phyloP scores from a whole-genome alignment of 148 eudicot species.

The Vaccinium darrowii region DNA sequence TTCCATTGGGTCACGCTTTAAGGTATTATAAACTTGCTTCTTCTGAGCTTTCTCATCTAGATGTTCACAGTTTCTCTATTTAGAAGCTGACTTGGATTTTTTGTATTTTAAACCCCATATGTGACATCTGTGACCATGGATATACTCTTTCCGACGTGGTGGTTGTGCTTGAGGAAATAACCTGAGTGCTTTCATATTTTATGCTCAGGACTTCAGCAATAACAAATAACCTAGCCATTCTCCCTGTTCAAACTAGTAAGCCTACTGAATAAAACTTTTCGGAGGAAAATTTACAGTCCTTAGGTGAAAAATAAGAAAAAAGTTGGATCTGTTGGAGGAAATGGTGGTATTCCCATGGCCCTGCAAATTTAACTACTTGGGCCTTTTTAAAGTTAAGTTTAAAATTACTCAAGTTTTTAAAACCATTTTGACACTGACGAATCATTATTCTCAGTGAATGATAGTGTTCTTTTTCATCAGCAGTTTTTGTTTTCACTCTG shows the following conservation, averaged over 20 bases:
- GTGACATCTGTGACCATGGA: background rate
- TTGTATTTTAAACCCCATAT: slow-evolving; percentile 3
- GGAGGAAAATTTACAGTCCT: background rate
- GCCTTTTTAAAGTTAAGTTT: background rate
- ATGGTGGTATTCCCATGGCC: background rate
- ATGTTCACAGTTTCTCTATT: background rate
- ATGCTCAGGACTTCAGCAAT: background rate
- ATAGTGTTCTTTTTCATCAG: background rate
- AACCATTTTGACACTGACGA: background rate
- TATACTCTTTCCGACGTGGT: background rate
- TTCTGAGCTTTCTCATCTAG: background rate
- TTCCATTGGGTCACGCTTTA: slow-evolving; percentile 97
- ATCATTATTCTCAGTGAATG: background rate
- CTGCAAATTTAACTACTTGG: background rate
- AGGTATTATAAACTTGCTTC: slow-evolving; percentile 44
- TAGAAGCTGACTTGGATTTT: slow-evolving; percentile 6
- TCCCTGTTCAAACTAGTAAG: background rate
- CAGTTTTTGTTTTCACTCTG: background rate
- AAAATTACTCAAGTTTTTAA: background rate
- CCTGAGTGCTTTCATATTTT: slow-evolving; percentile 4
- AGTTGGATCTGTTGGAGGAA: background rate
- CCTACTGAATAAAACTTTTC: background rate
- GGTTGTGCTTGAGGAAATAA: background rate
- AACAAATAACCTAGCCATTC: background rate
- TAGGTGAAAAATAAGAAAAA: background rate